These are phyloP conservation scores for Usnea hakonensis DNA, from an alignment of 495 filamentous ascomycete species.

Conservation along the genomic window DNA sequence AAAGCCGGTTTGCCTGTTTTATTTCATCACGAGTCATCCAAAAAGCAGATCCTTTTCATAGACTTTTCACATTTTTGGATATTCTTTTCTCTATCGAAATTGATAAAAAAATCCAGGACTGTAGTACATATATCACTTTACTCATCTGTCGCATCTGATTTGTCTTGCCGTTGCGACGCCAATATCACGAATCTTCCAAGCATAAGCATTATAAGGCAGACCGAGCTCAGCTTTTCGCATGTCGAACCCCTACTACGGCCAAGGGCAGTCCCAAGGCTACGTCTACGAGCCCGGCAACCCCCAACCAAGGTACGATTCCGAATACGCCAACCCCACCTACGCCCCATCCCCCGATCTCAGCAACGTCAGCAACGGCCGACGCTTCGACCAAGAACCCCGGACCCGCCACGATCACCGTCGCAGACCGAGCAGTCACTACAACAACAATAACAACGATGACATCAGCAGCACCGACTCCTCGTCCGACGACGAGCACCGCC, in stretches of 20 bases:
- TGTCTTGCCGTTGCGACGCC: neutral
- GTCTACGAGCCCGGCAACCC: neutral
- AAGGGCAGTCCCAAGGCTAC: neutral
- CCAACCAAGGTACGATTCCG: neutral
- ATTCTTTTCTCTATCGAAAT: neutral
- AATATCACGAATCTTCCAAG: neutral
- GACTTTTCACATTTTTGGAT: no score
- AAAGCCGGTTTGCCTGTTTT: neutral
- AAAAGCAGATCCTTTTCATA: no score
- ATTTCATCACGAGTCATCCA: no score
- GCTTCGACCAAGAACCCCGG: neutral
- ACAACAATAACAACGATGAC: neutral
- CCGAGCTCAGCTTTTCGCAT: neutral
- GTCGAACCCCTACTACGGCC: constrained; percentile 2
- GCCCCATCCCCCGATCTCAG: neutral
- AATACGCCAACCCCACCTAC: neutral
- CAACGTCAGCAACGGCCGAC: neutral
- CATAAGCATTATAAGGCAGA: neutral
- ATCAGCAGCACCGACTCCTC: neutral
- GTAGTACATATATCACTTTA: neutral
- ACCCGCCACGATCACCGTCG: neutral
- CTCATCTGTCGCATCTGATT: neutral
- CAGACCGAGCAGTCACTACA: neutral
- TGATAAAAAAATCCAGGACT: neutral
- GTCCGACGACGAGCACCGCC: constrained; percentile 3